Conservation (phyloP, 2,329 filamentous ascomycete genomes). For the Penicillium nordicum region DNA sequence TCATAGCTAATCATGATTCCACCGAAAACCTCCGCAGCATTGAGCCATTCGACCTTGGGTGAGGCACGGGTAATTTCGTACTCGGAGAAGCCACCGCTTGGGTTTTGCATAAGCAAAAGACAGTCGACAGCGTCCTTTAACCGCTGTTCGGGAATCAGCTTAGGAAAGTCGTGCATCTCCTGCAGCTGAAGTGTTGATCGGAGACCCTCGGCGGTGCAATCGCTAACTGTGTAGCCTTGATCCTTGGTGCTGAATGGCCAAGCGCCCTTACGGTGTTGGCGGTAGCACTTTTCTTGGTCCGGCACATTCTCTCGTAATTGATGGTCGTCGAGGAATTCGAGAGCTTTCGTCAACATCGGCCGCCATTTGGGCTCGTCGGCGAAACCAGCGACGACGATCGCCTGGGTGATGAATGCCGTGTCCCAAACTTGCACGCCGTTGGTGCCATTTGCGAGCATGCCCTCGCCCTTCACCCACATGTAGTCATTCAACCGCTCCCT, state of each 20-base stretch:
- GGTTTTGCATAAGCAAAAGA: slow-evolving; percentile 85
- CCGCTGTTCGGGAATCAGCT: slow-evolving; percentile 69
- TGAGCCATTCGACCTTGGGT: slow-evolving; percentile 75
- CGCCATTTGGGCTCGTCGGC: slow-evolving; percentile 73
- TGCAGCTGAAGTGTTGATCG: slow-evolving; percentile 85
- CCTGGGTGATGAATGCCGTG: slow-evolving; percentile 84
- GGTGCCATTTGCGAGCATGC: slow-evolving; percentile 92
- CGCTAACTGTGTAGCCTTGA: slow-evolving; percentile 92
- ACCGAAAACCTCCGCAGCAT: slow-evolving; percentile 94
- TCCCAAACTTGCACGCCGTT: slow-evolving; percentile 99
- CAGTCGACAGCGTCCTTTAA: slow-evolving; percentile 88
- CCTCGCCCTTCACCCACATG: slow-evolving; percentile 86
- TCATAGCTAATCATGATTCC: slow-evolving; percentile 98
- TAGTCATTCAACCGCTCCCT: slow-evolving; percentile 79
- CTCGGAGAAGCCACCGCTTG: slow-evolving; percentile 78
- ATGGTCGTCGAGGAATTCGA: slow-evolving; percentile 83
- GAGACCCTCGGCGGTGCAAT: slow-evolving; percentile 87
- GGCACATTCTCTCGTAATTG: slow-evolving; percentile 82
- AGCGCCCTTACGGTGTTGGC: slow-evolving; percentile 84
- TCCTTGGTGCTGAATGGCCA: slow-evolving; percentile 94
- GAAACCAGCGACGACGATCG: slow-evolving; percentile 73
- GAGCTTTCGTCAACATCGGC: slow-evolving; percentile 76
- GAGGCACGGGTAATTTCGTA: slow-evolving; percentile 83
- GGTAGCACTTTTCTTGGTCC: slow-evolving; percentile 77
- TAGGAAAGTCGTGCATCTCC: slow-evolving; percentile 69